Evolutionary conservation across 2,329 filamentous ascomycete species (phyloP), one percentile per base, ranked within the genome.

Genomic region (Fusarium chlamydosporum): DNA sequence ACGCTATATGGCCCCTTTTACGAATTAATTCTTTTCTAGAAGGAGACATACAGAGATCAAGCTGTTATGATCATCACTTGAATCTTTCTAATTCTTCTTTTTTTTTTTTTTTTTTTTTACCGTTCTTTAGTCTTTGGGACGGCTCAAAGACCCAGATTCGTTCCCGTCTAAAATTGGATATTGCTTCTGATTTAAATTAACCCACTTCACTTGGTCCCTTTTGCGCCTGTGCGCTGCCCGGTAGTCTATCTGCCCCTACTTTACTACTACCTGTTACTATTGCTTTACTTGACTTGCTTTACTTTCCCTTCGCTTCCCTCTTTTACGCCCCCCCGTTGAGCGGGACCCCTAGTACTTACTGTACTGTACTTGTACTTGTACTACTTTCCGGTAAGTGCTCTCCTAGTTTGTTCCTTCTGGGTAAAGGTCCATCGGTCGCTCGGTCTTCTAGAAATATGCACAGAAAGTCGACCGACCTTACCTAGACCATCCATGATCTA

Each of bases 401-500:
- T 37, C 56, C 29, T 35, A 41, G 29, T 63, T 37, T 33, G 45
- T 45, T 54, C 45, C 41, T 60, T 51, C 57, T 69, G 56, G 55
- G 63, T 50, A 66, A 69, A 23, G 23, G 23, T 23, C 23, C 23
- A 23, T 23, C 46, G 47, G 47, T 50, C 45, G 31, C 29, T 47
- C 23, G 60, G 55, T 45, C 66, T 67, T 69, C 61, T 69, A 62
- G 66, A 69, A 62, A 46, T 52, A 57, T 68, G 66, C 61, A 67
- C 29, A 57, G 55, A 53, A 62, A 45, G 45, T 29, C 31, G 34
- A 34, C 31, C 31, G 34, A 26, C 31, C 11, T 48, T 37, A 48
- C 46, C 43, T 37, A 26, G 42, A 47, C 33, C 23, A 52, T 62
- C 20, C 38, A 23, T 26, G 46, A 48, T 34, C 31, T 45, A 45